Evolutionary conservation across 768 basidiomycete genomes (phyloP).

Genomic region (Dacryopinax spathularia): DNA sequence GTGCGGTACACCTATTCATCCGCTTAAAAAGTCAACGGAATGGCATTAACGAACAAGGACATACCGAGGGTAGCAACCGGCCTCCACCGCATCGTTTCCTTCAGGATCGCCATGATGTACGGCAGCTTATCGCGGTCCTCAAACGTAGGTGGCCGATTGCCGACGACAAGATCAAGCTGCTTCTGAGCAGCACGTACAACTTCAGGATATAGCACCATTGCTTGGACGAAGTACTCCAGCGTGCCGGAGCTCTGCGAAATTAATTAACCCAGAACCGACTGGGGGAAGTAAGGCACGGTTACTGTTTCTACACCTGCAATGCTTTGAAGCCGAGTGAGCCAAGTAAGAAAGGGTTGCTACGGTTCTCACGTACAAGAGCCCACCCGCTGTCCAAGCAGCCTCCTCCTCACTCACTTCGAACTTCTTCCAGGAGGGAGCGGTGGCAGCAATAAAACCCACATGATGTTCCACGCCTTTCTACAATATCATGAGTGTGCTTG

Average conservation of each 20-base stretch:
- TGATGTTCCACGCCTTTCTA: conserved; percentile 2
- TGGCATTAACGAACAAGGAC: background rate
- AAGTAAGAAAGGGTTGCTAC: background rate
- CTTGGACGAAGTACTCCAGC: background rate
- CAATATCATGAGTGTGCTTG: background rate
- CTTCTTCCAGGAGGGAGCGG: background rate
- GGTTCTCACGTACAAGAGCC: background rate
- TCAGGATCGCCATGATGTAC: background rate
- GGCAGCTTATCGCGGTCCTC: background rate
- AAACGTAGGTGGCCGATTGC: background rate
- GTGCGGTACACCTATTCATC: background rate
- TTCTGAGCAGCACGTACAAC: background rate
- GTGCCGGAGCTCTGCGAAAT: background rate
- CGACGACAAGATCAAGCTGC: background rate
- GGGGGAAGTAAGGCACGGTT: too few relatives aligned
- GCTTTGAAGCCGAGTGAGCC: background rate
- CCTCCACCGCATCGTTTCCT: background rate
- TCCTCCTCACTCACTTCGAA: background rate
- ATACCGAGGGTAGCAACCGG: background rate
- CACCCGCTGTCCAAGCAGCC: background rate
- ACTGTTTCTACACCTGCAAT: conserved; percentile 2
- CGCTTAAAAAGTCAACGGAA: background rate
- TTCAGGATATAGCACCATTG: background rate
- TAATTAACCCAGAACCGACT: too few relatives aligned
- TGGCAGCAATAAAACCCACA: background rate